These are phyloP conservation scores for Sporothrix brunneoviolacea DNA, from an alignment of 2,329 filamentous ascomycete species.

Conservation along the genomic window DNA sequence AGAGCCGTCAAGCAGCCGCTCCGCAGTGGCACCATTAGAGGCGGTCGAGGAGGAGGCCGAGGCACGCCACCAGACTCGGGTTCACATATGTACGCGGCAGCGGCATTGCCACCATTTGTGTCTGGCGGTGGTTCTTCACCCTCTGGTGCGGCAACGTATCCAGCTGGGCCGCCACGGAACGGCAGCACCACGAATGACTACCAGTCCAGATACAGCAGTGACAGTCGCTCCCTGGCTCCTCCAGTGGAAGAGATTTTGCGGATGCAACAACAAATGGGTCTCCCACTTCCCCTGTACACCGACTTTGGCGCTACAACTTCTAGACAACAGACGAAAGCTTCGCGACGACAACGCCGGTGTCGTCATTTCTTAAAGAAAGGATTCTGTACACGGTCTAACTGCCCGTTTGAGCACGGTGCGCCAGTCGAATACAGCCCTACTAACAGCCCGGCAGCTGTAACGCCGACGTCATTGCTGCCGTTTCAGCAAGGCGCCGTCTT, in stretches of 20 bases:
- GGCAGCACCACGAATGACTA: no score
- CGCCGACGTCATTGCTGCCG: background rate
- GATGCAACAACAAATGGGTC: conserved; percentile 48
- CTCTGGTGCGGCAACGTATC: no score
- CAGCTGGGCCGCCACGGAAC: no score
- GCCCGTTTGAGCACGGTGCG: conserved; percentile 56
- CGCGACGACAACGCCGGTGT: conserved; percentile 46
- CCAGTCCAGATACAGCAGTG: no score
- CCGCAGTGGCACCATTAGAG: conserved; percentile 35
- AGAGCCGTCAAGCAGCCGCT: conserved; percentile 55
- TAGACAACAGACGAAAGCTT: conserved; percentile 12
- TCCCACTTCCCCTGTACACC: conserved; percentile 31
- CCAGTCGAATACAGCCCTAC: background rate
- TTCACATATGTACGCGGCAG: background rate
- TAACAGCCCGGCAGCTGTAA: background rate
- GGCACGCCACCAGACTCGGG: background rate
- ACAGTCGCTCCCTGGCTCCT: conserved; percentile 31
- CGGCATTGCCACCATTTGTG: background rate
- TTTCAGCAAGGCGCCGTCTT: background rate
- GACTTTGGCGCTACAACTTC: conserved; percentile 22
- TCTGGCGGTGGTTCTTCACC: no score
- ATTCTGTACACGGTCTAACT: conserved; percentile 62
- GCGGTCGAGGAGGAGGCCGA: conserved; percentile 27
- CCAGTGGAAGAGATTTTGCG: conserved; percentile 56
- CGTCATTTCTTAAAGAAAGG: conserved; percentile 67